These are phyloP conservation scores for Botryosphaeria agaves DNA, from an alignment of 2,329 filamentous ascomycete species.

Conservation along the genomic window DNA sequence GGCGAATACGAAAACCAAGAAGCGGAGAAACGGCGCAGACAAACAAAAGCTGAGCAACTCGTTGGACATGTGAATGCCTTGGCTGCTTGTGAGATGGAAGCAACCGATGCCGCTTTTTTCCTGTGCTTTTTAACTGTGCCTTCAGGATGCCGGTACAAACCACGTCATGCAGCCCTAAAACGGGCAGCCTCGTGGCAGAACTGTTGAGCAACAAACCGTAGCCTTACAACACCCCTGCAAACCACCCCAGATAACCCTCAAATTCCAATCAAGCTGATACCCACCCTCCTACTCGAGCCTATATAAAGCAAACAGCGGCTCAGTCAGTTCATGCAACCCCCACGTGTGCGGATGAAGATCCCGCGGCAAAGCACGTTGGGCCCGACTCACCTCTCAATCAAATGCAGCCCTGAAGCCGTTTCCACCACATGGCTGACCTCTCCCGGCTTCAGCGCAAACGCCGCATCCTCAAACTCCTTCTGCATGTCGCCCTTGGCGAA, in stretches of 20 bases:
- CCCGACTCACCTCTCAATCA: constrained; percentile 69
- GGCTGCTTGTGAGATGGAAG: too few relatives aligned
- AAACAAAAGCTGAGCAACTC: too few relatives aligned
- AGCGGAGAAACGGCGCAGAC: too few relatives aligned
- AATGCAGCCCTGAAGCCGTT: constrained; percentile 82
- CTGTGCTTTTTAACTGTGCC: too few relatives aligned
- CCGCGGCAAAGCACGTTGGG: not conserved
- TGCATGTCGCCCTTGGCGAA: constrained; percentile 96
- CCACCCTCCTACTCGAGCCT: constrained; percentile 4
- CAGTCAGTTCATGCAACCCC: not conserved
- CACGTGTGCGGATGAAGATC: constrained; percentile 1
- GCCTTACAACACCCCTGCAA: constrained; percentile 7
- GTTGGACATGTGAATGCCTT: too few relatives aligned
- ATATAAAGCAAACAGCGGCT: constrained; percentile 5
- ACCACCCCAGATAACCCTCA: constrained; percentile 9
- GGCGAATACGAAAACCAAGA: too few relatives aligned
- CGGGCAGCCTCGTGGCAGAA: too few relatives aligned
- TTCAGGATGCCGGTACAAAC: too few relatives aligned
- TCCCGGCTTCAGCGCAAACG: constrained; percentile 75
- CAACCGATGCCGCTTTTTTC: too few relatives aligned
- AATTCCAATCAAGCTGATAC: not conserved
- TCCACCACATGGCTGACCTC: constrained; percentile 78
- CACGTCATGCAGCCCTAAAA: too few relatives aligned
- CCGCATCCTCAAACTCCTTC: constrained; percentile 92
- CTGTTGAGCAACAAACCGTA: constrained; percentile 7